Evolutionary conservation across 768 basidiomycete genomes (phyloP).

Genomic region (Rhodosporidiobolus odoratus): DNA sequence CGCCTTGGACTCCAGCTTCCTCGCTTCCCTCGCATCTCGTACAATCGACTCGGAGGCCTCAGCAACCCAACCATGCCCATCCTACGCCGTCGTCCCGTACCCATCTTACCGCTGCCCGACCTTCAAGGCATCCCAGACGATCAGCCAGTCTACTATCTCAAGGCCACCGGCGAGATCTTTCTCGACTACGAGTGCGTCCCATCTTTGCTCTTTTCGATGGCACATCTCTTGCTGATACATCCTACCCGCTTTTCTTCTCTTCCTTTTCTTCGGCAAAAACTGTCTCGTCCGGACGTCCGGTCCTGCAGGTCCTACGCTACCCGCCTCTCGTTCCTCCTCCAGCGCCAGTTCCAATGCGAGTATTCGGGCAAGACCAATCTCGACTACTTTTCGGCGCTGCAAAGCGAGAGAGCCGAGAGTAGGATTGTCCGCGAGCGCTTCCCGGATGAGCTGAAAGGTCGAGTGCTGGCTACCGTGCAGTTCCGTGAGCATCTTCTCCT

Average conservation of each 20-base stretch:
- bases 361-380: slow-evolving; percentile 89
- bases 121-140: slow-evolving; percentile 47
- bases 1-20: background rate
- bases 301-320: slow-evolving; percentile 65
- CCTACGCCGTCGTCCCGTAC: slow-evolving; percentile 46
- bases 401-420: slow-evolving; percentile 85
- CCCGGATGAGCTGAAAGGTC: slow-evolving; percentile 83
- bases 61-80: slow-evolving; percentile 42
- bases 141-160: slow-evolving; percentile 81
- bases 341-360: slow-evolving; percentile 95
- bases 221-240: background rate
- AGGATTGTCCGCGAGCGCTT: slow-evolving; percentile 83
- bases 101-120: slow-evolving; percentile 43
- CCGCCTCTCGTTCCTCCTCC: slow-evolving; percentile 88
- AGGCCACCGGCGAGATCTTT: slow-evolving; percentile 95
- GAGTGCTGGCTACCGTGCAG: slow-evolving; percentile 86
- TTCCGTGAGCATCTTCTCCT: slow-evolving; percentile 67
- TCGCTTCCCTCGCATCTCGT: background rate
- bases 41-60: background rate
- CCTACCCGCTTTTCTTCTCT: background rate
- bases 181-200: slow-evolving; percentile 81
- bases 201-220: background rate
- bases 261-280: slow-evolving; percentile 72
- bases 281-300: slow-evolving; percentile 58
- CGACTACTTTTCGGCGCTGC: slow-evolving; percentile 88